Conservation (phyloP, 148 eudicot species). For the Nepenthes gracilis region DNA sequence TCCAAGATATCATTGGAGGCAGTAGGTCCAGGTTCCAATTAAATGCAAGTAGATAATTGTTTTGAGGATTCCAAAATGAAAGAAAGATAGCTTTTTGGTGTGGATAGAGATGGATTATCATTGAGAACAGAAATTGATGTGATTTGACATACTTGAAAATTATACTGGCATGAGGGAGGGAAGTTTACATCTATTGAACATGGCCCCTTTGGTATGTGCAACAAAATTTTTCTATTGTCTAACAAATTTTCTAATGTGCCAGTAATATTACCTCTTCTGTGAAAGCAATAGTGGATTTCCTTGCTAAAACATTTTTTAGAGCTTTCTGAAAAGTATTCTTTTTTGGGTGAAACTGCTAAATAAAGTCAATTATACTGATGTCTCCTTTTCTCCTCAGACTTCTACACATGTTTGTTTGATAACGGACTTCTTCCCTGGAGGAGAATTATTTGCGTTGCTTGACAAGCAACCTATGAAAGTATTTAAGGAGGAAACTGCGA, state of each 20-base stretch:
- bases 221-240: background rate
- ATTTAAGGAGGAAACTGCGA: slow-evolving; percentile 88
- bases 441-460: slow-evolving; percentile 90
- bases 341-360: background rate
- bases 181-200: too few relatives aligned
- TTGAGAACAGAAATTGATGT: too few relatives aligned
- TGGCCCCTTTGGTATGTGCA: too few relatives aligned
- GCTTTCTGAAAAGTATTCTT: background rate
- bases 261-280: background rate
- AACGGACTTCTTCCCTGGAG: slow-evolving; percentile 96
- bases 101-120: too few relatives aligned
- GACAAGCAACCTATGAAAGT: slow-evolving; percentile 95
- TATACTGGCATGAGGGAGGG: too few relatives aligned
- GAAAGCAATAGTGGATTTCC: background rate
- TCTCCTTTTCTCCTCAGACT: slow-evolving; percentile 46
- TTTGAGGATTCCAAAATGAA: too few relatives aligned
- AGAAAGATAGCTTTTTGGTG: too few relatives aligned
- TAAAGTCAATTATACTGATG: slow-evolving; percentile 10
- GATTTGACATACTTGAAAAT: too few relatives aligned
- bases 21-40: too few relatives aligned
- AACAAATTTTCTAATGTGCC: background rate
- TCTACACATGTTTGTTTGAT: slow-evolving; percentile 90
- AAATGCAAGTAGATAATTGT: too few relatives aligned
- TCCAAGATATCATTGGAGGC: too few relatives aligned
- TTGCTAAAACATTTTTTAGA: background rate